Conservation (phyloP, 2,329 filamentous ascomycete species). For the Coniella lustricola region DNA sequence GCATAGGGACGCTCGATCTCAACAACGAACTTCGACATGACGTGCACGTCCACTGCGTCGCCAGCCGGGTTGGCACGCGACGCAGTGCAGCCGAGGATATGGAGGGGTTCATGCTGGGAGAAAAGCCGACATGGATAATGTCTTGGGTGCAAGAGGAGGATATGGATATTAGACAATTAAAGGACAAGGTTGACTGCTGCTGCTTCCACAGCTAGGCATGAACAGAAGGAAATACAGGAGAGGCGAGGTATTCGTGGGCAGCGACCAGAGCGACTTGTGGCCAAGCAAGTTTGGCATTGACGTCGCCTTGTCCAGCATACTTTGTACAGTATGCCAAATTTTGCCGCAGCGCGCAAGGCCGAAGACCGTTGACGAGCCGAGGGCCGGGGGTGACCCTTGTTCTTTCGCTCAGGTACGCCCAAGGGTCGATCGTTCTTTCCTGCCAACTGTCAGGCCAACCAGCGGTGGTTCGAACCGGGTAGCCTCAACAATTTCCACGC, state of each 20-base stretch:
- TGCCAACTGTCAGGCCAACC: too few relatives aligned
- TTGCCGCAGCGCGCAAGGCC: too few relatives aligned
- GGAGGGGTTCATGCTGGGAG: slow-evolving; percentile 13
- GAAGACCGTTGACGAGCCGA: too few relatives aligned
- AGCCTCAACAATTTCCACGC: too few relatives aligned
- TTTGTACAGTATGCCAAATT: too few relatives aligned
- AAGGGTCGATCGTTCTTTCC: too few relatives aligned
- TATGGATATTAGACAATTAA: not conserved
- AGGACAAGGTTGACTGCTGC: not conserved
- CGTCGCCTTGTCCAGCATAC: too few relatives aligned
- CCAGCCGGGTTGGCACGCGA: slow-evolving; percentile 6
- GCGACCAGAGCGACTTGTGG: not conserved
- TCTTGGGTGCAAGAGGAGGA: too few relatives aligned
- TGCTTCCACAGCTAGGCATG: not conserved
- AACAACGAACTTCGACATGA: slow-evolving; percentile 8
- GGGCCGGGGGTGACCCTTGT: too few relatives aligned
- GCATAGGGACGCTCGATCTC: not conserved
- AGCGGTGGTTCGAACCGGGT: too few relatives aligned
- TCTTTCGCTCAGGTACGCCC: too few relatives aligned
- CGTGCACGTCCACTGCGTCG: slow-evolving; percentile 11
- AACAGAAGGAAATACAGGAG: not conserved
- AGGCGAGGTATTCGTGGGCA: not conserved
- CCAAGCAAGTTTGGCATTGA: too few relatives aligned
- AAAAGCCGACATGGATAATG: not conserved
- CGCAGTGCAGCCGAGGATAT: slow-evolving; percentile 10